Conservation (phyloP, 805 yeast genomes). For the Starmerella apicola region DNA sequence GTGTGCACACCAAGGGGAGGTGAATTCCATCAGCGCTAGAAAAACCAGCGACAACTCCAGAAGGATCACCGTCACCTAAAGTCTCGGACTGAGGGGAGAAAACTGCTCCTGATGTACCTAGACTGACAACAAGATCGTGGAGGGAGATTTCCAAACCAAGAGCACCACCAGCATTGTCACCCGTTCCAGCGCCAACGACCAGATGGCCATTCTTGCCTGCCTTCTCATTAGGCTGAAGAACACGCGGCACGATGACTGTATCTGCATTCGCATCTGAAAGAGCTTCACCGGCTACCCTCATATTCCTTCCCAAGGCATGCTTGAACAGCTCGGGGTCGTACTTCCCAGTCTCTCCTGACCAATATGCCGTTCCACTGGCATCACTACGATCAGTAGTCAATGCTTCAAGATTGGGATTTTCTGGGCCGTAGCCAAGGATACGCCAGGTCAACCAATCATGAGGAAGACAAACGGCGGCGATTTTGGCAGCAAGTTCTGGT, state of each 20-base stretch:
- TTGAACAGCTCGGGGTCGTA: constrained; percentile 19
- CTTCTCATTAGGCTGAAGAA: constrained; percentile 11
- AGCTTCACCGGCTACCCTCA: constrained; percentile 16
- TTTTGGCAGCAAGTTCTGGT: constrained; percentile 17
- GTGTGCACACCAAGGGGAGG: constrained; percentile 21
- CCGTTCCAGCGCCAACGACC: constrained; percentile 21
- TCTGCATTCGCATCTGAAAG: not conserved
- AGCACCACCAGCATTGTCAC: constrained; percentile 24
- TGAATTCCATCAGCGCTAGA: constrained; percentile 18
- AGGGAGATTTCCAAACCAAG: constrained; percentile 16
- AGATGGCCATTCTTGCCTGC: constrained; percentile 16
- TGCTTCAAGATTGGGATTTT: constrained; percentile 18
- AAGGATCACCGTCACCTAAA: constrained; percentile 17
- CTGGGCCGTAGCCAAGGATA: constrained; percentile 21
- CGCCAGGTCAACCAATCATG: constrained; percentile 24
- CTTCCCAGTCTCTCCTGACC: constrained; percentile 16
- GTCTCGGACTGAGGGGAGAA: constrained; percentile 11
- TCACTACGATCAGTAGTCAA: constrained; percentile 21
- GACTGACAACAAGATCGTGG: constrained; percentile 20
- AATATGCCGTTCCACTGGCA: constrained; percentile 23
- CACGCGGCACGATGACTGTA: constrained; percentile 20
- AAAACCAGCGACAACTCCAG: constrained; percentile 22
- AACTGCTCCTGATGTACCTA: constrained; percentile 23
- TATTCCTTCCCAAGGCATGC: constrained; percentile 19
- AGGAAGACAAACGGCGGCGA: constrained; percentile 22